Evolutionary conservation across 116 monocot genomes (phyloP).

Genomic region (Phalaenopsis hybrid): DNA sequence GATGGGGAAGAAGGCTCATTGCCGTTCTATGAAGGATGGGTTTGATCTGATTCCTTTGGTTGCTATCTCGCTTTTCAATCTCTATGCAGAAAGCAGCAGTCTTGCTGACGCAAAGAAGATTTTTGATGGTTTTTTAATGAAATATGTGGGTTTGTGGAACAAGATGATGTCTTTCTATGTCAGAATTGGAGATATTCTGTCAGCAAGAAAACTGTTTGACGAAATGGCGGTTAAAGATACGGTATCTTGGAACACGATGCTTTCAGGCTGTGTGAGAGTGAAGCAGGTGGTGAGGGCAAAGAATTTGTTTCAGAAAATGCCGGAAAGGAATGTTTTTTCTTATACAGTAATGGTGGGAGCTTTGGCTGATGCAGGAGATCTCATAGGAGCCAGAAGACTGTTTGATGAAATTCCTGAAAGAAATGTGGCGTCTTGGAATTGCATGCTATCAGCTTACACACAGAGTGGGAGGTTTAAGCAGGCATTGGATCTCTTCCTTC

Average conservation of each 20-base stretch:
- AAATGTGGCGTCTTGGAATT: conserved; percentile 36
- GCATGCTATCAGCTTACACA: conserved; percentile 24
- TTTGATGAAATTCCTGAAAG: conserved; percentile 27
- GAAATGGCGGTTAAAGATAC: conserved; percentile 30
- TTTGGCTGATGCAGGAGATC: conserved; percentile 5
- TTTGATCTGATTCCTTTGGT: conserved; percentile 5
- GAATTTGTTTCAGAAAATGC: conserved; percentile 24
- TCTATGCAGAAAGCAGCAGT: background rate
- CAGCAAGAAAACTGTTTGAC: conserved; percentile 26
- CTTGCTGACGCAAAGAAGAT: conserved; percentile 5
- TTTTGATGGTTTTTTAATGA: conserved; percentile 9
- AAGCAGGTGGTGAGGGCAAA: conserved; percentile 14
- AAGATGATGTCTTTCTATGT: conserved; percentile 15
- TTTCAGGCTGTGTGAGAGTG: conserved; percentile 25
- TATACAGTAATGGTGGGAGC: conserved; percentile 27
- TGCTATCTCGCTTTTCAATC: conserved; percentile 5
- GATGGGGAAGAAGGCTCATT: conserved; percentile 11
- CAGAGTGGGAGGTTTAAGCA: conserved; percentile 11
- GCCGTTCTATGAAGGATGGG: conserved; percentile 12
- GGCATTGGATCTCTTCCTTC: conserved; percentile 20
- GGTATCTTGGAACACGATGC: conserved; percentile 41
- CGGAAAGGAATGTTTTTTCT: conserved; percentile 27
- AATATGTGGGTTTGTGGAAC: conserved; percentile 16
- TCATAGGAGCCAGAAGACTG: conserved; percentile 11
- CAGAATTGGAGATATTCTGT: conserved; percentile 5